Base-by-base conservation (phyloP, 2,329 filamentous ascomycete species). In the Beauveria sp. region DNA sequence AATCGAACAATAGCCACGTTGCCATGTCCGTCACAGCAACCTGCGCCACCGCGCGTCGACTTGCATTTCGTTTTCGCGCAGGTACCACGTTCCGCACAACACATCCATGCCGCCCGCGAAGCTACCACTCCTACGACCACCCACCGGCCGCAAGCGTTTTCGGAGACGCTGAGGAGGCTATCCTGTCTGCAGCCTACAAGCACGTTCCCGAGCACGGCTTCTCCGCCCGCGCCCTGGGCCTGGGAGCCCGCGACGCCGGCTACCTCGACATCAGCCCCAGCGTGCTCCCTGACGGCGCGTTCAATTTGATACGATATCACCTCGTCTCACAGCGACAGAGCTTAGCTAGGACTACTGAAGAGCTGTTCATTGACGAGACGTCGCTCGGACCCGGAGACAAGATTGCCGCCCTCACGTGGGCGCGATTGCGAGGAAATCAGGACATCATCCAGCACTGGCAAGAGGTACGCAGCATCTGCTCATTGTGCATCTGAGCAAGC, bases 201-300 rank as follows among this genome's bases (percentile, higher is more conserved):
- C 89, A 96, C 72, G 86, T 98, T 10, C 91, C 92, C 20, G 74
- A 81, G 56, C 83, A 91, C 72, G 95, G 95, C 71, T 99, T 98
- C 80, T 90, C 91, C 0, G 77, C 81, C 54, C 80, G 84, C 22
- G 80, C 93, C 0, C 81, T 99, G 10, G 83, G 84, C 49, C 82
- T 89, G 24, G 95, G 93, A 64, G 91, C 91, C 63, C 86, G 86
- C 69, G 91, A 96, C 69, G 86, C 87, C 20, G 92, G 93, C 50
- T 96, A 93, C 72, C 86, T 91, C 58, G 90, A 95, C 71, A 91
- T 93, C 62, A 93, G 90, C 63, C 86, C 90, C 10, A 93, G 91
- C 70, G 78, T 97, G 22, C 86, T 99, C 61, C 86, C 91, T 1
- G 82, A 87, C 47, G 91, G 90, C 8, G 83, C 87, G 24, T 96